Percentiles rank a stretch among this genome's conserved stretches.
Evolutionary conservation across 2,329 filamentous ascomycete species (phyloP).

Genomic region (Colletotrichum sp.): DNA sequence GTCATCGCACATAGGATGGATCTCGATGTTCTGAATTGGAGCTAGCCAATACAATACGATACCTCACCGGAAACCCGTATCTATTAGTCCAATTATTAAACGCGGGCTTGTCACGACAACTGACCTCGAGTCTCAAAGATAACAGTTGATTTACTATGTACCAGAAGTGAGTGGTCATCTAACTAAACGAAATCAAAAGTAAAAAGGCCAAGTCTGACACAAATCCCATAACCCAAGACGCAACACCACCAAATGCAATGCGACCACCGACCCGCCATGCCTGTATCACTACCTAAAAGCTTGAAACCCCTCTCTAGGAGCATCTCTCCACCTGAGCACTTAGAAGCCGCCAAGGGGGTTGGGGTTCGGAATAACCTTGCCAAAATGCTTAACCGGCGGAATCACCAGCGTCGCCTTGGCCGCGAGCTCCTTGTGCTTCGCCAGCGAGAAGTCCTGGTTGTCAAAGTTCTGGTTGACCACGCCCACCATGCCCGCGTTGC

Average conservation of each 20-base stretch:
- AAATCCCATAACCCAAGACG: not conserved
- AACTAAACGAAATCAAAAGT: not conserved
- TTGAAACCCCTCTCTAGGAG: not conserved
- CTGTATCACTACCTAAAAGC: not conserved
- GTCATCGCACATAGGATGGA: too few relatives aligned
- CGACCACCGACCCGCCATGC: not conserved
- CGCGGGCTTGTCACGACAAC: too few relatives aligned
- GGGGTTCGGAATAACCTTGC: conserved; percentile 43
- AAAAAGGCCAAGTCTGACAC: not conserved
- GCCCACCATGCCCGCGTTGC: conserved; percentile 53
- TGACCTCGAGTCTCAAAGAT: too few relatives aligned
- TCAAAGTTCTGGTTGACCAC: conserved; percentile 55
- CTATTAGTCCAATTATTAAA: too few relatives aligned
- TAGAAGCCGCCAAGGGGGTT: conserved; percentile 44
- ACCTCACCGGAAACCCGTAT: too few relatives aligned
- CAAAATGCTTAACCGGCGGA: conserved; percentile 38
- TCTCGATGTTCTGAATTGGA: too few relatives aligned
- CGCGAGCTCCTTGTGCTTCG: conserved; percentile 40
- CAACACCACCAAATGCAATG: not conserved
- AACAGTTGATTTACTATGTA: not conserved
- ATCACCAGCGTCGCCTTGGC: conserved; percentile 31
- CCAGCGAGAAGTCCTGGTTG: conserved; percentile 39
- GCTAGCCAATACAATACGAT: too few relatives aligned
- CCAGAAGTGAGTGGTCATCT: not conserved
- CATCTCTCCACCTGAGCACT: not conserved